phyloP scores from a whole-genome alignment of 2,329 filamentous ascomycete genomes.

The Dactylellina sp. region DNA sequence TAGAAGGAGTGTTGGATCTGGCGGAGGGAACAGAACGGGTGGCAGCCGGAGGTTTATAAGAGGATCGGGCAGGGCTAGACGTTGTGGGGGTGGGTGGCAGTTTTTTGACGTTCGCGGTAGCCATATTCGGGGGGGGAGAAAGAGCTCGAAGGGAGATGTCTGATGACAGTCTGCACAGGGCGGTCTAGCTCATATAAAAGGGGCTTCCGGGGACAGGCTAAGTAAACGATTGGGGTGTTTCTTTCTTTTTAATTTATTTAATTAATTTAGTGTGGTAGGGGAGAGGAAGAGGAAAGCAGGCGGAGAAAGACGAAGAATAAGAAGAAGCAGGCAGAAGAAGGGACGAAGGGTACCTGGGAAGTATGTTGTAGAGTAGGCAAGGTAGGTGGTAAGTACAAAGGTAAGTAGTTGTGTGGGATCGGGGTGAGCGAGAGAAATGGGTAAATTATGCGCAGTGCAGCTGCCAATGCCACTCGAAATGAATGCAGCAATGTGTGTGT shows the following conservation, averaged over 20 bases:
- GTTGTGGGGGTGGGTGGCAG: slow-evolving; percentile 51
- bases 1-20: slow-evolving; percentile 49
- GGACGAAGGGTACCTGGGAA: neutral
- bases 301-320: neutral
- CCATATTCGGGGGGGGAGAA: slow-evolving; percentile 34
- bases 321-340: neutral
- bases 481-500: no score
- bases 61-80: slow-evolving; percentile 53
- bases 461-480: neutral
- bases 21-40: slow-evolving; percentile 34
- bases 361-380: neutral
- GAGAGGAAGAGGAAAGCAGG: no score
- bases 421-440: no score
- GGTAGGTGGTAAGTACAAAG: no score
- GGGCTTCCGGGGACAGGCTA: slow-evolving; percentile 1
- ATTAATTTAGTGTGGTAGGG: neutral
- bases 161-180: slow-evolving; percentile 6
- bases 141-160: slow-evolving; percentile 18
- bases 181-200: slow-evolving; percentile 14
- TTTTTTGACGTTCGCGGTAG: slow-evolving; percentile 57
- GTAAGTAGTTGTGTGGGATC: no score
- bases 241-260: slow-evolving; percentile 1
- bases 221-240: no score
- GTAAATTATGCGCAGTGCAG: slow-evolving; percentile 16
- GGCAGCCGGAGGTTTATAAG: slow-evolving; percentile 55